Conservation (phyloP, 805 yeast species). For the Candida michaelii region DNA sequence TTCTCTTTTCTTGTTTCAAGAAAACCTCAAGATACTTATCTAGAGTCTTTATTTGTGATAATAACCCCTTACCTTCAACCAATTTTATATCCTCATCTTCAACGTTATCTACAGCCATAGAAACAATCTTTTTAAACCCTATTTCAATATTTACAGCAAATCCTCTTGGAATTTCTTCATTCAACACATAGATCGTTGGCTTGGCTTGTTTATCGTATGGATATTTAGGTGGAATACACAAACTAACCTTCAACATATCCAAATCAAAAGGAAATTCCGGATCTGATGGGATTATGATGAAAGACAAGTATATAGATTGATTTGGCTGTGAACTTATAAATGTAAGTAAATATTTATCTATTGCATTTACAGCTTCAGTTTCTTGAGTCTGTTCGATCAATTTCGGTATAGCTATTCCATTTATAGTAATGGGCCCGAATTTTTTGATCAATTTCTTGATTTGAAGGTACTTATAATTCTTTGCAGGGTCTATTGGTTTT, state of each 20-base stretch:
- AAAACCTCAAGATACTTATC: slow-evolving; percentile 60
- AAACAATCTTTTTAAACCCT: slow-evolving; percentile 52
- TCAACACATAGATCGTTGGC: slow-evolving; percentile 58
- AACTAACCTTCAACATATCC: slow-evolving; percentile 48
- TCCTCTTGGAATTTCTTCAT: slow-evolving; percentile 70
- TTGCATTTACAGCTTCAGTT: slow-evolving; percentile 11
- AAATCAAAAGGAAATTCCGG: slow-evolving; percentile 74
- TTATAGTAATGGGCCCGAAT: slow-evolving; percentile 36
- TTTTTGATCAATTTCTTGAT: slow-evolving; percentile 32
- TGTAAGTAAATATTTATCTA: slow-evolving; percentile 18
- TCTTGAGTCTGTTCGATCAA: slow-evolving; percentile 11
- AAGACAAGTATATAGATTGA: slow-evolving; percentile 38
- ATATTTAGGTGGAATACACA: slow-evolving; percentile 55
- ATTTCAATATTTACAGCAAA: slow-evolving; percentile 63
- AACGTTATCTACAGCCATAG: slow-evolving; percentile 6
- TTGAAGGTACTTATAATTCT: slow-evolving; percentile 28
- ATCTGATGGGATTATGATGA: slow-evolving; percentile 56
- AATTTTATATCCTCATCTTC: slow-evolving; percentile 27
- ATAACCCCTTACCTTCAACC: slow-evolving; percentile 50
- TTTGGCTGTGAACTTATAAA: slow-evolving; percentile 19
- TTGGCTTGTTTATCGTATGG: slow-evolving; percentile 40
- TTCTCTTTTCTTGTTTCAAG: slow-evolving; percentile 57
- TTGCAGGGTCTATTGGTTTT: slow-evolving; percentile 14
- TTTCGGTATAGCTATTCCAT: slow-evolving; percentile 25
- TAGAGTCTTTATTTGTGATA: slow-evolving; percentile 54